Conservation (phyloP, 2,329 filamentous ascomycete species). For the Beauveria pseudobassiana region DNA sequence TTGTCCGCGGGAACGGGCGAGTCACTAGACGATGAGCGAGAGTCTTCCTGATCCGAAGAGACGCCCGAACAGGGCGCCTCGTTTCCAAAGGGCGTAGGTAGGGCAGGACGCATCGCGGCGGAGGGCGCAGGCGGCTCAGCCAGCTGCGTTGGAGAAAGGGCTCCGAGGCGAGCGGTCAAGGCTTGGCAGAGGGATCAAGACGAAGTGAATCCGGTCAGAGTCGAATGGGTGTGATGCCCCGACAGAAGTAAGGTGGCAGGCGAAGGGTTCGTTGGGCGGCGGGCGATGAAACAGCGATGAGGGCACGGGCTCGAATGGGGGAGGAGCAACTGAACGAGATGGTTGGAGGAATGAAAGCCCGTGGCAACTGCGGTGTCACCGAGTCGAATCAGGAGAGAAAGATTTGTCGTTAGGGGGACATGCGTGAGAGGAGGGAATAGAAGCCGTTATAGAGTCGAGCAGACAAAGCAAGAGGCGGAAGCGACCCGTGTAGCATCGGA, state of each 20-base stretch:
- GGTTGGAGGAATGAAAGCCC: neutral
- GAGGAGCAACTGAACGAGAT: neutral
- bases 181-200: neutral
- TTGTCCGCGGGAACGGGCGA: slow-evolving; percentile 71
- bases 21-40: slow-evolving; percentile 61
- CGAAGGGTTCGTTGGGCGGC: neutral
- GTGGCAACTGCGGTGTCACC: neutral
- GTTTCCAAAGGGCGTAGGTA: slow-evolving; percentile 12
- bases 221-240: neutral
- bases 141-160: neutral
- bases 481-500: neutral
- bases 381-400: neutral
- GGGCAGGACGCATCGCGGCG: slow-evolving; percentile 14
- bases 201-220: neutral
- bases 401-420: neutral
- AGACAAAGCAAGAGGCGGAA: neutral
- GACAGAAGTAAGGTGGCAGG: neutral
- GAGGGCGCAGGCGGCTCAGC: neutral
- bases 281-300: slow-evolving; percentile 4
- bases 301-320: neutral
- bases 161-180: neutral
- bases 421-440: neutral
- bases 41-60: slow-evolving; percentile 40
- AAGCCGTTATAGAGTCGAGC: neutral
- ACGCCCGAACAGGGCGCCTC: slow-evolving; percentile 18